Evolutionary conservation across 75 land plant genomes (phyloP).

Genomic region (Sequoiadendron giganteum): DNA sequence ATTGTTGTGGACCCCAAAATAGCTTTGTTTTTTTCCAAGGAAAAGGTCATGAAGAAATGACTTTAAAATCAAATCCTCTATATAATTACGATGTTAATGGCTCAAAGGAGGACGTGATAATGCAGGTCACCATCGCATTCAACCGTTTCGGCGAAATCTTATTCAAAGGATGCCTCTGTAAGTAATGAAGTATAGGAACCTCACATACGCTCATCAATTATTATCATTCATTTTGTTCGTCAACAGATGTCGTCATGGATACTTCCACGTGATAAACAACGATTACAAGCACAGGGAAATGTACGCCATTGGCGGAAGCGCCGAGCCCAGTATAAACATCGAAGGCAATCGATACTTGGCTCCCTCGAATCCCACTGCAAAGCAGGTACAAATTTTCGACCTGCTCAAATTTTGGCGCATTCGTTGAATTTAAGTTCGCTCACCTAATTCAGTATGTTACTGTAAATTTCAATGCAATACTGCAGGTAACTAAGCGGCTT

Average conservation of each 20-base stretch:
- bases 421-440: no score
- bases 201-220: background rate
- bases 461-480: background rate
- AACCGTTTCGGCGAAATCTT: slow-evolving; percentile 50
- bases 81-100: background rate
- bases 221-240: background rate
- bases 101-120: slow-evolving; percentile 15
- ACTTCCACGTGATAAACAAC: slow-evolving; percentile 44
- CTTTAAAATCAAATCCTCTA: no score
- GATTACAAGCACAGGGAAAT: slow-evolving; percentile 29
- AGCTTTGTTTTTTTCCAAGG: no score
- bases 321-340: slow-evolving; percentile 32
- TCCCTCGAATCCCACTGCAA: slow-evolving; percentile 14
- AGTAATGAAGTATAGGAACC: background rate
- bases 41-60: no score
- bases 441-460: background rate
- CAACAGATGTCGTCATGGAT: slow-evolving; percentile 33
- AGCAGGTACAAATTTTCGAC: background rate
- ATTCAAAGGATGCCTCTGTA: slow-evolving; percentile 66
- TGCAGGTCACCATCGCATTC: slow-evolving; percentile 62
- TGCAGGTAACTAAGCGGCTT: slow-evolving; percentile 79
- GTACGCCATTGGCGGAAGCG: slow-evolving; percentile 48
- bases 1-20: no score
- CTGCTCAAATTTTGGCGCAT: background rate
- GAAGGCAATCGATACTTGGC: slow-evolving; percentile 40